A percentile compares a stretch with the other conserved stretches of the same genome.
These are phyloP conservation scores for Ustilago esculenta DNA, from an alignment of 1,284 basidiomycete species.

Conservation along the genomic window DNA sequence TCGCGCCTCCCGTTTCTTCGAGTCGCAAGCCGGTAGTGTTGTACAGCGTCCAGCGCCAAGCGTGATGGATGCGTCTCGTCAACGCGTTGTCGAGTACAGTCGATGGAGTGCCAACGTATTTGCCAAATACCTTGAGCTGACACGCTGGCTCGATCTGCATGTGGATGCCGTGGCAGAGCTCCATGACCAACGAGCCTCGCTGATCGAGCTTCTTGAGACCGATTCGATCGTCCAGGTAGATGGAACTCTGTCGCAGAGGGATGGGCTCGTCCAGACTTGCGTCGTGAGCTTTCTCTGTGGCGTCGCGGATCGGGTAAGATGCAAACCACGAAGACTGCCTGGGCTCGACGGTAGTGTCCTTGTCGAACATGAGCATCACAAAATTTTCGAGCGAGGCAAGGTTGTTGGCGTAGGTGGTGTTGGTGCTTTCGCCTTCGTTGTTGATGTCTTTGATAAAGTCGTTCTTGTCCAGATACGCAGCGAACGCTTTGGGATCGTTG, in stretches of 20 bases:
- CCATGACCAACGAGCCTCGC: slow-evolving; percentile 70
- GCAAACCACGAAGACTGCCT: slow-evolving; percentile 62
- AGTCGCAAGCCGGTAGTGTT: slow-evolving; percentile 37
- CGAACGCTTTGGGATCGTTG: slow-evolving; percentile 71
- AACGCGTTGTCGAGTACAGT: slow-evolving; percentile 17
- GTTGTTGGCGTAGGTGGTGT: slow-evolving; percentile 59
- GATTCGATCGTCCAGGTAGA: slow-evolving; percentile 89
- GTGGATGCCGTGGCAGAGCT: slow-evolving; percentile 59
- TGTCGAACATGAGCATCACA: slow-evolving; percentile 65
- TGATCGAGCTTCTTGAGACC: slow-evolving; percentile 82
- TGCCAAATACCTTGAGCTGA: slow-evolving; percentile 57
- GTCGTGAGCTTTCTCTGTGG: slow-evolving; percentile 8
- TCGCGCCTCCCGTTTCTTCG: slow-evolving; percentile 31
- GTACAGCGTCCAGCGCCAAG: slow-evolving; percentile 46
- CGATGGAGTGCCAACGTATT: slow-evolving; percentile 55
- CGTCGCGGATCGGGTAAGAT: slow-evolving; percentile 53
- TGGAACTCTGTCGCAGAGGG: slow-evolving; percentile 77
- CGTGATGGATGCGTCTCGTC: slow-evolving; percentile 21
- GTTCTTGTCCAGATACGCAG: slow-evolving; percentile 77
- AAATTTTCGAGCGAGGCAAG: slow-evolving; percentile 63
- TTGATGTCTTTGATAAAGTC: slow-evolving; percentile 69
- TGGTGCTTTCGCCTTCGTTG: slow-evolving; percentile 55
- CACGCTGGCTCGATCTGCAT: slow-evolving; percentile 64
- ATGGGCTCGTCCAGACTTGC: slow-evolving; percentile 67
- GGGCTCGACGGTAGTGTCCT: slow-evolving; percentile 62